Evolutionary conservation across 345 rosid genomes (phyloP).

Genomic region (Populus pruinosa): DNA sequence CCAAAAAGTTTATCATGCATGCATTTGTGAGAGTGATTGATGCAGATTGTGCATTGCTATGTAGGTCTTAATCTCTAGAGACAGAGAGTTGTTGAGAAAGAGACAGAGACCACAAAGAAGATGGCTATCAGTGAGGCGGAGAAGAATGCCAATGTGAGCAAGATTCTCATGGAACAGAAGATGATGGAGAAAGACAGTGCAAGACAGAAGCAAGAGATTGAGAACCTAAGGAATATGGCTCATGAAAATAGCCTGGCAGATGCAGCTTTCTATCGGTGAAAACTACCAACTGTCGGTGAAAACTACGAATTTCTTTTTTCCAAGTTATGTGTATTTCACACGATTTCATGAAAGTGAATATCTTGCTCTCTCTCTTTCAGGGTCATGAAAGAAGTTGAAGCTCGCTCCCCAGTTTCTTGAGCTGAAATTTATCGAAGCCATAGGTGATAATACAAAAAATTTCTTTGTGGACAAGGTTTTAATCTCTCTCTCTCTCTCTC

Average conservation of each 20-base stretch:
- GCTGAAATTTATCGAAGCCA: constrained; percentile 80
- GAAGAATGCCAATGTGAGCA: constrained; percentile 77
- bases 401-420: constrained; percentile 88
- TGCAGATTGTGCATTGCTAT: constrained; percentile 2
- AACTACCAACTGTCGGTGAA: constrained; percentile 50
- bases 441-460: constrained; percentile 77
- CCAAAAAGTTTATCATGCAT: background rate
- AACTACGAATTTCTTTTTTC: background rate
- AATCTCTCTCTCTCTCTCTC: background rate
- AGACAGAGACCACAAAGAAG: constrained; percentile 78
- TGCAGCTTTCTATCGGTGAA: constrained; percentile 81
- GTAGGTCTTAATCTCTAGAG: constrained; percentile 80
- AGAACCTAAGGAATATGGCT: constrained; percentile 71
- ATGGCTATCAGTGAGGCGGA: constrained; percentile 94
- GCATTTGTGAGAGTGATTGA: background rate
- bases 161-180: constrained; percentile 80
- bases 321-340: background rate
- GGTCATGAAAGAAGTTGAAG: constrained; percentile 68
- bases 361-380: constrained; percentile 31
- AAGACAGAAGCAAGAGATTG: constrained; percentile 73
- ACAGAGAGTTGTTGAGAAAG: constrained; percentile 86
- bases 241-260: constrained; percentile 79
- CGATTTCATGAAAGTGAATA: background rate
- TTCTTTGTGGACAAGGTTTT: constrained; percentile 86
- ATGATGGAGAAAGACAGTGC: constrained; percentile 83